A percentile compares a stretch with the other conserved stretches of the same genome.
phyloP scores from a whole-genome alignment of 257 asterid species.

The Linderniella brevidens region DNA sequence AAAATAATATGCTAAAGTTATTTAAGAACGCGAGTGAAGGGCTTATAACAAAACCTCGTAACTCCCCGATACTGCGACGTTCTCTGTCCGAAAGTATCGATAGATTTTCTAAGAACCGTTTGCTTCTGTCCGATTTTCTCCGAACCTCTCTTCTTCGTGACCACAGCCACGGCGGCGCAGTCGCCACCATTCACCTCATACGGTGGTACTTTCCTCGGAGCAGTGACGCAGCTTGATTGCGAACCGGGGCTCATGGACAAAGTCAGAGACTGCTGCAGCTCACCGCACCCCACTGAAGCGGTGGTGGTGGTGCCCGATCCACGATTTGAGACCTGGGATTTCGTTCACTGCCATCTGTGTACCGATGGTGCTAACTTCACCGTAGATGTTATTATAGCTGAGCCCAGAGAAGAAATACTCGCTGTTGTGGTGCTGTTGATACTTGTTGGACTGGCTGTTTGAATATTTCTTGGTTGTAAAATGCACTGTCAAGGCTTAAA shows the following conservation, averaged over 20 bases:
- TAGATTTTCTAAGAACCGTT: slow-evolving; percentile 45
- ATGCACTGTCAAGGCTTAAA: slow-evolving; percentile 33
- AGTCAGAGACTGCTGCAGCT: slow-evolving; percentile 39
- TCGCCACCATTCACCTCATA: slow-evolving; percentile 10
- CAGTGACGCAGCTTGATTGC: slow-evolving; percentile 52
- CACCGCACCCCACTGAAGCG: slow-evolving; percentile 20
- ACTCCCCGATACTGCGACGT: slow-evolving; percentile 86
- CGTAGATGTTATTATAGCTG: slow-evolving; percentile 23
- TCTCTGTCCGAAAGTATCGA: slow-evolving; percentile 71
- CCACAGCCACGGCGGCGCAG: slow-evolving; percentile 11
- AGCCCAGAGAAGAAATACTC: slow-evolving; percentile 22
- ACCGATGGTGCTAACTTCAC: slow-evolving; percentile 12
- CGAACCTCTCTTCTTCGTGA: slow-evolving; percentile 30
- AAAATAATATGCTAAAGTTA: too few species aligned
- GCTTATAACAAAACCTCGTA: slow-evolving; percentile 30
- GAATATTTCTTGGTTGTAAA: slow-evolving; percentile 27
- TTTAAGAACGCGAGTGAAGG: background rate
- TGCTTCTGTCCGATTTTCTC: slow-evolving; percentile 29
- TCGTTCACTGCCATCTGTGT: slow-evolving; percentile 27
- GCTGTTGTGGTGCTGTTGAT: too few species aligned
- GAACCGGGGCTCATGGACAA: slow-evolving; percentile 77
- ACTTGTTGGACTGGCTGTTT: too few species aligned
- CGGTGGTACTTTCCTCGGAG: slow-evolving; percentile 17
- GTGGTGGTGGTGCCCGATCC: slow-evolving; percentile 32
- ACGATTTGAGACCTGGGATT: slow-evolving; percentile 26